Evolutionary conservation across 108 stramenopile species (phyloP).

Genomic region (Pseudonitzschia multistriata): DNA sequence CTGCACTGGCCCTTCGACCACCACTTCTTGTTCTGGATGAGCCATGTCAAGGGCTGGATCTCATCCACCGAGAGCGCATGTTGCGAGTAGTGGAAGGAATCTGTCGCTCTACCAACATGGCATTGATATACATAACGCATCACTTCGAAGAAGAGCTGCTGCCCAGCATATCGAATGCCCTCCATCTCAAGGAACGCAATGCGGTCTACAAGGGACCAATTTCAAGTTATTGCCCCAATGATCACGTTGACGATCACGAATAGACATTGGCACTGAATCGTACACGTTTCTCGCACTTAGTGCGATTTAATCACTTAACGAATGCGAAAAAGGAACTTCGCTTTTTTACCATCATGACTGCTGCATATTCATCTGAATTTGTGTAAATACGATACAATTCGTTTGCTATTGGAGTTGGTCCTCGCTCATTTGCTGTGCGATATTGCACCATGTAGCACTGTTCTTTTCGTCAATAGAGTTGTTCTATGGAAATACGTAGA

Average conservation of each 20-base stretch:
- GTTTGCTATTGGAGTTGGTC: too few relatives aligned
- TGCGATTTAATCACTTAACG: too few relatives aligned
- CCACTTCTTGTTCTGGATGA: constrained; percentile 71
- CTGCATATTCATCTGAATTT: too few relatives aligned
- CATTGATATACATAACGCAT: constrained; percentile 75
- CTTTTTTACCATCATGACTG: too few relatives aligned
- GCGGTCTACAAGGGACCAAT: constrained; percentile 39
- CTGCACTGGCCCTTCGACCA: constrained; percentile 61
- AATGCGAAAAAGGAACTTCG: too few relatives aligned
- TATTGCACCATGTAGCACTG: too few relatives aligned
- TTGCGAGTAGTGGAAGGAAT: constrained; percentile 54
- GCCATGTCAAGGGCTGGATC: constrained; percentile 73
- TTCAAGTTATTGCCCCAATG: constrained; percentile 28
- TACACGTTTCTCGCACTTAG: too few relatives aligned
- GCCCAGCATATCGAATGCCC: constrained; percentile 46
- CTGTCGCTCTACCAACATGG: constrained; percentile 56
- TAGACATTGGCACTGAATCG: too few relatives aligned
- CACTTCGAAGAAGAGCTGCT: constrained; percentile 62
- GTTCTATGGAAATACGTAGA: too few relatives aligned
- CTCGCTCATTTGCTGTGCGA: too few relatives aligned
- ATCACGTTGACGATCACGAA: not conserved
- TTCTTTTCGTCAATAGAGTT: too few relatives aligned
- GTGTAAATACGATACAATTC: too few relatives aligned
- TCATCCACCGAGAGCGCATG: constrained; percentile 48
- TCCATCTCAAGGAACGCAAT: constrained; percentile 52